phyloP scores from a whole-genome alignment of 441 rosid species.

The Eutrema salsugineum region DNA sequence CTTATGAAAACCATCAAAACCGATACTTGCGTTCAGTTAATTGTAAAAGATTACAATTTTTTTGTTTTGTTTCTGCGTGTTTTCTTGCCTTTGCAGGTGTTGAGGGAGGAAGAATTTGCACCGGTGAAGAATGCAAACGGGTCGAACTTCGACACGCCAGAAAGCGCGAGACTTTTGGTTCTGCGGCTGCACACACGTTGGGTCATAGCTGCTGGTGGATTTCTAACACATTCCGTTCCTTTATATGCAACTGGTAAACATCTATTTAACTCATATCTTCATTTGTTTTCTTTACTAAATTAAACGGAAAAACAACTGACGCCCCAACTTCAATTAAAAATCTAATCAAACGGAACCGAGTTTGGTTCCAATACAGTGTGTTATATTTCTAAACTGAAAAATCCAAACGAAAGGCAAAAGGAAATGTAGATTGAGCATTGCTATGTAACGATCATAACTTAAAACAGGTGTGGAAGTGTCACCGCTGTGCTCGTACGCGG shows the following conservation, averaged over 20 bases:
- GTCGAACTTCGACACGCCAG: slow-evolving; percentile 89
- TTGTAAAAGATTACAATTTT: not conserved
- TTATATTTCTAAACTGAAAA: not conserved
- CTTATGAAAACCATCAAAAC: not conserved
- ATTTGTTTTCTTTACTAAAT: not conserved
- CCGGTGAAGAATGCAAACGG: slow-evolving; percentile 98
- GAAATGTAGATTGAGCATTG: not conserved
- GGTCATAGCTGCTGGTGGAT: slow-evolving; percentile 99
- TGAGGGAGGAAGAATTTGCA: slow-evolving; percentile 97
- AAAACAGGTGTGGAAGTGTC: slow-evolving; percentile 93
- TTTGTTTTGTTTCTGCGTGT: not conserved
- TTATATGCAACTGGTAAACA: slow-evolving; percentile 83
- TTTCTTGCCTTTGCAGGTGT: slow-evolving; percentile 43
- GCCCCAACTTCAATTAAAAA: not conserved
- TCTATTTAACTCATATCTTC: not conserved
- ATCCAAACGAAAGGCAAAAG: not conserved
- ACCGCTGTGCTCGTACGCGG: slow-evolving; percentile 78
- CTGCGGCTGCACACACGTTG: slow-evolving; percentile 89
- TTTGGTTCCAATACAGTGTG: not conserved
- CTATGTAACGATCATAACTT: slow-evolving; percentile 5
- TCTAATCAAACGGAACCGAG: not conserved
- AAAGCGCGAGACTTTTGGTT: slow-evolving; percentile 83
- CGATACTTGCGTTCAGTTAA: not conserved
- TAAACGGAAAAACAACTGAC: not conserved
- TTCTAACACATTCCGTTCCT: slow-evolving; percentile 94